Conservation (phyloP, 805 yeast species). For the Wickerhamomyces kurtzmanii region DNA sequence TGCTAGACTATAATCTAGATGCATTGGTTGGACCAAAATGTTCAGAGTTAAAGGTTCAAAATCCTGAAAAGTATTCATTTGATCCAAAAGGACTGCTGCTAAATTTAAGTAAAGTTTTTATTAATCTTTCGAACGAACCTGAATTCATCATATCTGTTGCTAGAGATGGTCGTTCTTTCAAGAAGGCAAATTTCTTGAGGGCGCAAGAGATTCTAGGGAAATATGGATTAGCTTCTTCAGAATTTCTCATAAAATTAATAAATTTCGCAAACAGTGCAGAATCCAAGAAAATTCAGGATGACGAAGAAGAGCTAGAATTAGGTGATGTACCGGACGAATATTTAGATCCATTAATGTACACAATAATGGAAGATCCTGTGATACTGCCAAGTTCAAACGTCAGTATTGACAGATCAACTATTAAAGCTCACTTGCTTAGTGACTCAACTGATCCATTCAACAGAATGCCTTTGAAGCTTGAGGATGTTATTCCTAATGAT, state of each 20-base stretch:
- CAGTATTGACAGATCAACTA: slow-evolving; percentile 81
- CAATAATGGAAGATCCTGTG: slow-evolving; percentile 94
- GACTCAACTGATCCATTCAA: slow-evolving; percentile 98
- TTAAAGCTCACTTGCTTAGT: slow-evolving; percentile 86
- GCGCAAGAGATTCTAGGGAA: slow-evolving; percentile 59
- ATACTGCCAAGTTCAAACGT: slow-evolving; percentile 82
- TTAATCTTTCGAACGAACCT: slow-evolving; percentile 54
- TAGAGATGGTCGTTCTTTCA: slow-evolving; percentile 85
- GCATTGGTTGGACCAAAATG: slow-evolving; percentile 96
- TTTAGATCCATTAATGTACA: slow-evolving; percentile 93
- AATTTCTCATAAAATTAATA: slow-evolving; percentile 38
- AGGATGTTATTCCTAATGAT: slow-evolving; percentile 74
- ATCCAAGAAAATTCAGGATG: slow-evolving; percentile 47
- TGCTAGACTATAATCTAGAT: slow-evolving; percentile 86
- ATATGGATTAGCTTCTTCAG: slow-evolving; percentile 43
- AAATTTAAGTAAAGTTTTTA: slow-evolving; percentile 65
- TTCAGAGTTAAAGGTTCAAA: slow-evolving; percentile 73
- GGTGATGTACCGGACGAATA: slow-evolving; percentile 97
- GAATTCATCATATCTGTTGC: slow-evolving; percentile 76
- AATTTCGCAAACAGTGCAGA: slow-evolving; percentile 63
- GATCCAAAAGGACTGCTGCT: slow-evolving; percentile 66
- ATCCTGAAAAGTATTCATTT: slow-evolving; percentile 77
- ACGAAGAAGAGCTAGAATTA: slow-evolving; percentile 75
- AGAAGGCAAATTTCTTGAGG: slow-evolving; percentile 51
- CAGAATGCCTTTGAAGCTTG: slow-evolving; percentile 81